phyloP scores from a whole-genome alignment of 2,329 filamentous ascomycete genomes.

The Xylaria arbuscula region DNA sequence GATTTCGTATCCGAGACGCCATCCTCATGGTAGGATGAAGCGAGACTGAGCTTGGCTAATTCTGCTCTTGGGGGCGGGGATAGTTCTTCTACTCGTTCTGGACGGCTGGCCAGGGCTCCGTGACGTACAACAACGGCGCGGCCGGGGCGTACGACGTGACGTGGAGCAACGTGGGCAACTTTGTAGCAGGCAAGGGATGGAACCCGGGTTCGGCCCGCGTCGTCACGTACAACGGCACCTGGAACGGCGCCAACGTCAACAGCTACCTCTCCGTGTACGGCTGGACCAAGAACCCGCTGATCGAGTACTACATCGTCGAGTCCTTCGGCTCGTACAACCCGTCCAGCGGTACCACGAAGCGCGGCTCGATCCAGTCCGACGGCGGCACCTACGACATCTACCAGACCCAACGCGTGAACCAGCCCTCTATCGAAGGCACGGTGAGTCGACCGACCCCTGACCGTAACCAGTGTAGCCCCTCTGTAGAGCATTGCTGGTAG shows the following conservation, averaged over 20 bases:
- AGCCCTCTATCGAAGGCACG: constrained; percentile 59
- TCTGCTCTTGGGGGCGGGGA: neutral
- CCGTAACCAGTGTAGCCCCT: neutral
- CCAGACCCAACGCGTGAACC: constrained; percentile 53
- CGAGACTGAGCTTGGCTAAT: constrained; percentile 8
- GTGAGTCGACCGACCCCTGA: constrained; percentile 14
- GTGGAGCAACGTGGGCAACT: constrained; percentile 63
- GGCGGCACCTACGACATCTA: constrained; percentile 53
- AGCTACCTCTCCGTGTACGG: constrained; percentile 58
- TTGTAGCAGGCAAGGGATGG: constrained; percentile 65
- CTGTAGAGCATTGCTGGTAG: no score
- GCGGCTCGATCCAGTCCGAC: constrained; percentile 49
- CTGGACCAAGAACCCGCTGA: constrained; percentile 53
- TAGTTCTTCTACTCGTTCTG: constrained; percentile 71
- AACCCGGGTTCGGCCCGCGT: constrained; percentile 51
- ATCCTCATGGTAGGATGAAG: neutral
- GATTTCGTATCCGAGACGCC: neutral
- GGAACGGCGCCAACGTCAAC: constrained; percentile 52
- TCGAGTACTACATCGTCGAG: constrained; percentile 56
- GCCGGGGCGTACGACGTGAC: constrained; percentile 62
- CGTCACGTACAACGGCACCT: constrained; percentile 50
- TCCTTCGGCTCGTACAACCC: constrained; percentile 52
- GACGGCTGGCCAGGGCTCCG: constrained; percentile 64
- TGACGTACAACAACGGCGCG: constrained; percentile 67
- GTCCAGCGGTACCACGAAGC: constrained; percentile 46